These are phyloP conservation scores for Russula sp. DNA, from an alignment of 768 basidiomycete species.

Conservation along the genomic window DNA sequence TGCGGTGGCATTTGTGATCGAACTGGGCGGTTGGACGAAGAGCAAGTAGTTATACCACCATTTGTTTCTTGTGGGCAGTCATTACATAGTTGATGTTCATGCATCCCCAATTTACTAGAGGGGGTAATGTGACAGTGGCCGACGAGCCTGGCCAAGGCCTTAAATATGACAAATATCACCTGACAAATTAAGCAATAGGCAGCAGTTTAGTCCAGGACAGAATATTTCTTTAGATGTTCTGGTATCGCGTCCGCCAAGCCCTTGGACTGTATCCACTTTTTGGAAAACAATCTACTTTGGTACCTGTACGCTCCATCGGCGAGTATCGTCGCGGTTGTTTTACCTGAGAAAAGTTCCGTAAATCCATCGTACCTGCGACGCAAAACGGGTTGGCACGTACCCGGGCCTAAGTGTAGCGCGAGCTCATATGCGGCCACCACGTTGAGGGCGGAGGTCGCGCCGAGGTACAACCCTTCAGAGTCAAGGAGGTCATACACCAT, in stretches of 20 bases:
- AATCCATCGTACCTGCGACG: not conserved
- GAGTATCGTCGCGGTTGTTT: slow-evolving; percentile 79
- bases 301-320: slow-evolving; percentile 97
- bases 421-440: slow-evolving; percentile 91
- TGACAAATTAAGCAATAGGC: not conserved
- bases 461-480: slow-evolving; percentile 88
- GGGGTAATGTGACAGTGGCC: no score
- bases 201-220: slow-evolving; percentile 57
- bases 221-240: slow-evolving; percentile 77
- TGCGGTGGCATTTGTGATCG: slow-evolving; percentile 43
- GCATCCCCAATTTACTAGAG: no score
- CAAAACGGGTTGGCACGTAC: slow-evolving; percentile 30
- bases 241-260: slow-evolving; percentile 74
- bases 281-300: slow-evolving; percentile 92
- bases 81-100: no score
- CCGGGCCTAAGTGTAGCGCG: slow-evolving; percentile 77
- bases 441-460: slow-evolving; percentile 90
- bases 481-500: slow-evolving; percentile 94
- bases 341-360: slow-evolving; percentile 39
- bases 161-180: no score
- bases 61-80: not conserved
- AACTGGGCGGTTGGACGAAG: slow-evolving; percentile 40
- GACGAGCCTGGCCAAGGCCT: no score
- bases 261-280: slow-evolving; percentile 83
- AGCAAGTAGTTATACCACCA: slow-evolving; percentile 18